Percentiles rank a stretch among this genome's conserved stretches.
Evolutionary conservation across 176 grass and related monocot species (phyloP).

Genomic region (Aegilops bicornis): DNA sequence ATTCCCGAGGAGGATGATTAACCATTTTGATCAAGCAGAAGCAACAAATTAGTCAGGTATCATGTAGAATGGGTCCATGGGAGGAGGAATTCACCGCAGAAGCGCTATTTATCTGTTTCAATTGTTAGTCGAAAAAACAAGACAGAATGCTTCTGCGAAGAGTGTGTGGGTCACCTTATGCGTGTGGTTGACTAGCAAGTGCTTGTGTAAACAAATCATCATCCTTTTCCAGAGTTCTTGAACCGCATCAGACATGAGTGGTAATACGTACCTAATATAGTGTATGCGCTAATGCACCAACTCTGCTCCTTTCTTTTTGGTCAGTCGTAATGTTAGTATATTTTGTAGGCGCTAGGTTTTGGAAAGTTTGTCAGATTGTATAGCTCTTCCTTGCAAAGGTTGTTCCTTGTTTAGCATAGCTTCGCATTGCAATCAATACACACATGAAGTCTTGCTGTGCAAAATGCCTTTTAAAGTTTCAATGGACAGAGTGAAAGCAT

Average conservation of each 20-base stretch:
- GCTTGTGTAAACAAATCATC: not conserved
- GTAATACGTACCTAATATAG: not conserved
- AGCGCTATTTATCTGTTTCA: not conserved
- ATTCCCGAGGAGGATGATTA: slow-evolving; percentile 68
- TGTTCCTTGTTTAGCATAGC: no score
- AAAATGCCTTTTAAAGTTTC: no score
- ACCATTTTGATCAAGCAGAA: not conserved
- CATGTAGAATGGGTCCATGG: not conserved
- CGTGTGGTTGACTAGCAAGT: not conserved
- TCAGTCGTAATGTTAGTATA: no score
- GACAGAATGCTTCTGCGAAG: not conserved
- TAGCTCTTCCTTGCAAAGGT: no score
- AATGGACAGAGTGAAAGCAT: no score
- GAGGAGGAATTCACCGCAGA: not conserved
- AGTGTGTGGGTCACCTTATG: not conserved
- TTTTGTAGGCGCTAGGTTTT: no score
- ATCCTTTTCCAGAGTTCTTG: not conserved
- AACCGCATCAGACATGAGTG: not conserved
- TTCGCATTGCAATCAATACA: no score
- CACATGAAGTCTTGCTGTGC: no score
- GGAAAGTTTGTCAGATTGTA: no score
- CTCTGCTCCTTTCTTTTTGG: no score
- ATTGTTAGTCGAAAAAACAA: not conserved
- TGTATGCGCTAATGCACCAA: no score
- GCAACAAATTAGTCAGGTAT: not conserved